A percentile compares a stretch with the other conserved stretches of the same genome.
These are phyloP conservation scores for Aspergillus sp. DNA, from an alignment of 2,329 filamentous ascomycete genomes.

Conservation along the genomic window DNA sequence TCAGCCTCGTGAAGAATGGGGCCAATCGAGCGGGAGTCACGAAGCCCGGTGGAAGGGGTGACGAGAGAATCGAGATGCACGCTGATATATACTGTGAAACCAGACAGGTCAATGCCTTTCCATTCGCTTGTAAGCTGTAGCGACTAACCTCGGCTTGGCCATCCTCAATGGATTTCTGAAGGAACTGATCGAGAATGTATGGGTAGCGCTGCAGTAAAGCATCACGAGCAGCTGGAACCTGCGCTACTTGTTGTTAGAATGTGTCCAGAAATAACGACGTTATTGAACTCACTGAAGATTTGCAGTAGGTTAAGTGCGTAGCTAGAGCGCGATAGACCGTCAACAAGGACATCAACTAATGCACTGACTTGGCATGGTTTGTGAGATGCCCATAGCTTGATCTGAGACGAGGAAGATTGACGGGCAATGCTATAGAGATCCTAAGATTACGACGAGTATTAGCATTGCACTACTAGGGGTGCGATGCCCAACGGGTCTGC, in stretches of 20 bases:
- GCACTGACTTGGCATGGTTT: conserved; percentile 50
- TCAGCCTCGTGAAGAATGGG: conserved; percentile 30
- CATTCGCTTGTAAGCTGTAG: background rate
- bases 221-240: conserved; percentile 29
- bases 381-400: conserved; percentile 47
- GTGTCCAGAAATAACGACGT: background rate
- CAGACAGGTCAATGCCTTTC: background rate
- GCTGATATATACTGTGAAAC: conserved; percentile 25
- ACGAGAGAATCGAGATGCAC: conserved; percentile 35
- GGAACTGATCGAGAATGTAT: conserved; percentile 32
- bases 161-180: conserved; percentile 28
- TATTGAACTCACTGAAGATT: conserved; percentile 42
- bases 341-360: conserved; percentile 46
- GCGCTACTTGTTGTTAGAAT: conserved; percentile 23
- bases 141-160: conserved; percentile 29
- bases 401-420: conserved; percentile 28
- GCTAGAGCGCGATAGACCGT: conserved; percentile 51
- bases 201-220: conserved; percentile 31
- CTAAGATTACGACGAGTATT: conserved; percentile 15
- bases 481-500: conserved; percentile 1
- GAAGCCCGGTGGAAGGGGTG: conserved; percentile 26
- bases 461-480: background rate
- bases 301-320: conserved; percentile 51
- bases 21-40: conserved; percentile 32
- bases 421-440: conserved; percentile 28